Evolutionary conservation across 208 protist species (phyloP).

Genomic region (Wallacemonas rigidus): DNA sequence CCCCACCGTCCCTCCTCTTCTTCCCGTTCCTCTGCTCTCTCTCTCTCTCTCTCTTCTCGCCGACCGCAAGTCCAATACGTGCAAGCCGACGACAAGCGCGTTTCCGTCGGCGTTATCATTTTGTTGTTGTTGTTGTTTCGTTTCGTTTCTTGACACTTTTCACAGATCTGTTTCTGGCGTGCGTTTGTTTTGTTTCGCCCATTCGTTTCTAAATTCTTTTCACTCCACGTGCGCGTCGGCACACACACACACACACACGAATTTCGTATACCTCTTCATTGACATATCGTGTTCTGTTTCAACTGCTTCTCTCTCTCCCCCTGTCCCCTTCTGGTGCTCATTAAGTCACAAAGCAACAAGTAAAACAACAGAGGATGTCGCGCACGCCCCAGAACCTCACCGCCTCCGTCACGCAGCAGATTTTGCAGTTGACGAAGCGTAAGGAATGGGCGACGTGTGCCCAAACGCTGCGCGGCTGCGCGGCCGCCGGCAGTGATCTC

Average conservation of each 20-base stretch:
- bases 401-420: not conserved
- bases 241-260: too few species aligned
- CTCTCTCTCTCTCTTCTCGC: not conserved
- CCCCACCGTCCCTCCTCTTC: not conserved
- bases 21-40: not conserved
- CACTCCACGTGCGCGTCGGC: too few species aligned
- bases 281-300: too few species aligned
- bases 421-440: constrained; percentile 19
- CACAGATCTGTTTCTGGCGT: not conserved
- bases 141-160: not conserved
- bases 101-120: too few species aligned
- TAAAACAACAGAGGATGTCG: too few species aligned
- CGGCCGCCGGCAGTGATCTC: constrained; percentile 20
- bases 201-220: not conserved
- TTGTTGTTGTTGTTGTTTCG: not conserved
- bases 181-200: not conserved
- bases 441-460: constrained; percentile 39
- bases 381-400: too few species aligned
- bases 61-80: not conserved
- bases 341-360: too few species aligned
- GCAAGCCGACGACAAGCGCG: too few species aligned
- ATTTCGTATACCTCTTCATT: too few species aligned
- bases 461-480: constrained; percentile 27
- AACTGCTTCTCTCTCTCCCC: too few species aligned
- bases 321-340: too few species aligned